Evolutionary conservation across 2,329 filamentous ascomycete genomes (phyloP), one percentile per base, ranked within the genome.

Genomic region (Diplodia corticola): DNA sequence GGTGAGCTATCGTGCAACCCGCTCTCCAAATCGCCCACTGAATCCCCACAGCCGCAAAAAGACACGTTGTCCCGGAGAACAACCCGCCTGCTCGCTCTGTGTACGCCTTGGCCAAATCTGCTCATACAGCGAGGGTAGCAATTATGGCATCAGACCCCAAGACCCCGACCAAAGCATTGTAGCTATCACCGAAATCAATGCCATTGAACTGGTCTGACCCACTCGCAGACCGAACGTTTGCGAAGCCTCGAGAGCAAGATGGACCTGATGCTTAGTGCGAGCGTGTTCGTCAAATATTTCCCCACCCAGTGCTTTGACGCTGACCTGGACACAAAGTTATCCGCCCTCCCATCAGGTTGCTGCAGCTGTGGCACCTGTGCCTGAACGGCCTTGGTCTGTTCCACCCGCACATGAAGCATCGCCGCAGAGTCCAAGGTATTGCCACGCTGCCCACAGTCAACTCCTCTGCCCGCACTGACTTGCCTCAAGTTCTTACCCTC

Each of bases 11-110:
- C 20, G 55, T 26, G 20, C 15, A 5, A 15, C 15, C 2, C 22
- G 26, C 3, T 13, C 37, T 5, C n/a, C 28, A 26, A 9, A 30
- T 24, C 20, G 33, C 3, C 3, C 26, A 9, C 22, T 46, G 37
- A 24, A 26, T 17, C 24, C 28, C 15, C 50, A 0, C 65, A 84
- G 82, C 66, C 78, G 82, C 48, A 85, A 84, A 71, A 85, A 85
- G 71, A 80, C 81, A 30, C 79, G 79, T 72, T 85, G 83, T 67
- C 81, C 82, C 1, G 83, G 82, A 12, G 82, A 84, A 69, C 79
- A 81, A 66, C 83, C 83, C 0, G 70, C 77, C 0, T 85, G 83
- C 69, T 83, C 82, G 1, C 78, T 82, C 63, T 85, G 83, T 72
- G 74, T 78, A 33, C 78, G 82, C n/a, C 74, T 84, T 33, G 76